These are phyloP conservation scores for Pichia gijzeniarum DNA, from an alignment of 805 yeast genomes.

Conservation along the genomic window DNA sequence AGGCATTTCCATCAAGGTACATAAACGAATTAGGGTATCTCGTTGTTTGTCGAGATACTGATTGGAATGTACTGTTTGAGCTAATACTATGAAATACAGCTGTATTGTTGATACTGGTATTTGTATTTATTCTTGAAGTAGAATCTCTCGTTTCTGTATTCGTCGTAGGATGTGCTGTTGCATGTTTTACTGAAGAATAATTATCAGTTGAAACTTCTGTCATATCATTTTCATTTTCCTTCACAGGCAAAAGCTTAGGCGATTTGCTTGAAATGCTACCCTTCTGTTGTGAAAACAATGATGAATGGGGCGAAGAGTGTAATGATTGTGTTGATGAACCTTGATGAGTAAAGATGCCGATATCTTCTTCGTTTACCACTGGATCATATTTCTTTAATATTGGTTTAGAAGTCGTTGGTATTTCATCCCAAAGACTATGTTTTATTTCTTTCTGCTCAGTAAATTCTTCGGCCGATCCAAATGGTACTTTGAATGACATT, in stretches of 20 bases:
- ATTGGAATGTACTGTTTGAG: background rate
- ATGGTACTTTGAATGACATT: constrained; percentile 6
- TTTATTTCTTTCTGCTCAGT: constrained; percentile 7
- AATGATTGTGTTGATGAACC: background rate
- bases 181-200: too few relatives aligned
- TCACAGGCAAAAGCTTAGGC: too few relatives aligned
- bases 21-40: background rate
- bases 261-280: too few relatives aligned
- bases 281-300: too few relatives aligned
- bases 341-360: too few relatives aligned
- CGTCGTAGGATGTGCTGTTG: too few relatives aligned
- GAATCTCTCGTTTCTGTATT: too few relatives aligned
- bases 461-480: constrained; percentile 8
- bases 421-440: constrained; percentile 9
- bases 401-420: constrained; percentile 1
- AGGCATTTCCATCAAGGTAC: background rate
- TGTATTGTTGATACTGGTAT: too few relatives aligned
- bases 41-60: background rate
- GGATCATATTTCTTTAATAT: background rate
- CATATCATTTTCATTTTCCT: too few relatives aligned
- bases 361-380: background rate
- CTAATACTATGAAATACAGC: too few relatives aligned
- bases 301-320: background rate
- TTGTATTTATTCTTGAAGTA: too few relatives aligned
- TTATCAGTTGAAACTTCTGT: too few relatives aligned